Base-by-base conservation (phyloP, 2,329 filamentous ascomycete species). In the Venturiaceae sp. region DNA sequence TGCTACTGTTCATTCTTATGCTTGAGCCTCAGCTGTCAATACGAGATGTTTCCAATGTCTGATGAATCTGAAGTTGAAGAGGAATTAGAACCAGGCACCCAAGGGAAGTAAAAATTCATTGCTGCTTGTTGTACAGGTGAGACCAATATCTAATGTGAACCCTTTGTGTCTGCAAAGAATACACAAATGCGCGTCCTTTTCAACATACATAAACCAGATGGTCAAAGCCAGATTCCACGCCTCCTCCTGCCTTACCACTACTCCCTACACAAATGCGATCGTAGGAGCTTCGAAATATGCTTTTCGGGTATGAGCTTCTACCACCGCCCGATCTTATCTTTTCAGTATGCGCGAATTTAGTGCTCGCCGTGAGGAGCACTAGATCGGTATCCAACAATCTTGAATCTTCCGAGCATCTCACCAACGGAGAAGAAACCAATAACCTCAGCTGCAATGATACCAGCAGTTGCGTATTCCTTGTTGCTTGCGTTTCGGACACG, bases 361-460 rank as follows among this genome's bases (percentile, higher is more conserved):
- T 58, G 57, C 44, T 58, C 39, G 26, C 28, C 26, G 21, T 56
- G 34, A 41, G 32, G 1, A 16, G 41, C 34, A 13, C 55, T 56
- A 23, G n/a, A 21, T 66, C 75, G 68, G 82, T 99, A 99, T 64
- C 94, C 94, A 67, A 99, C 81, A 66, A 99, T 75, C 87, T 99
- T 97, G 79, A 94, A 84, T 70, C 92, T 84, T 68, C 94, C 94
- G 68, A 99, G 85, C 75, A 99, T 97, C 82, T 97, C 92, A 64
- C 94, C 94, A 58, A 97, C 84, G 62, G 92, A 95, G 83, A 97
- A 99, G 83, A 99, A 99, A 62, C 94, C 94, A 65, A 99, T 77
- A 55, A 90, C 82, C 78, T 99, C 92, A 59, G 92, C 92, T 53
- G 81, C 76, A 62, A 96, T 78, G 61, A 99, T 88, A 66, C 88